Base-by-base conservation (phyloP, 768 basidiomycete genomes). In the Panaeolus cyanescens region DNA sequence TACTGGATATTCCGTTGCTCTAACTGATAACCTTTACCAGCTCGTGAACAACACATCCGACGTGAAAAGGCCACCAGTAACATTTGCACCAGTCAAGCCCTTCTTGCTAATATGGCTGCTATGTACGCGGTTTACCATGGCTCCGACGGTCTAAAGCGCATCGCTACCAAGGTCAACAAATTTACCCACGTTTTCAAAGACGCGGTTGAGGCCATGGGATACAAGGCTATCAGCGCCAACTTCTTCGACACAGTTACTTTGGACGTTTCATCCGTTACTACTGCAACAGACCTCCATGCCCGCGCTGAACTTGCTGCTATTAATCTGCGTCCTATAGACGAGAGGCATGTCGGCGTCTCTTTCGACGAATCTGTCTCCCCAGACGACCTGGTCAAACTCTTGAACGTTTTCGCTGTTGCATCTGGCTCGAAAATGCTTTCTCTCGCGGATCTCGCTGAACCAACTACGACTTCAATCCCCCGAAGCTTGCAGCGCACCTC, bases 41-140 rank as follows among this genome's bases (percentile, higher is more conserved):
- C 96, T 60, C 92, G 95, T 28, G 95, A 97, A 72, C 96, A 96
- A 75, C 95, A 97, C 70, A 97, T 98, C 64, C 91, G 96, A 61
- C 91, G 96, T 20, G 96, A 99, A 74, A 98, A 95, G 78, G 96
- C 97, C 0, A 99, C 97, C 4, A 95, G 93, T 70, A 99, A 99
- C 71, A 97, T 99, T 61, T 99, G 97, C 72, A 99, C 97, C 5
- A 93, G 92, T 66, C 96, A 99, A 76, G 97, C 95, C 0, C 86
- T 99, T 17, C 90, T 99, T 28, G 97, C 97, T 19, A 99, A 99
- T 77, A 98, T 98, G 94, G 94, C 97, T 19, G 95, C 96, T 33
- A 98, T 99, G 96, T 95, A 95, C 71, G 95, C 95, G 5, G 87
- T 98, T 20, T 99, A 97, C 73, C 97, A 99, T 70, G 97, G 97